These are phyloP conservation scores for Pythium vanterpoolii DNA, from an alignment of 352 stramenopile species.

Conservation along the genomic window DNA sequence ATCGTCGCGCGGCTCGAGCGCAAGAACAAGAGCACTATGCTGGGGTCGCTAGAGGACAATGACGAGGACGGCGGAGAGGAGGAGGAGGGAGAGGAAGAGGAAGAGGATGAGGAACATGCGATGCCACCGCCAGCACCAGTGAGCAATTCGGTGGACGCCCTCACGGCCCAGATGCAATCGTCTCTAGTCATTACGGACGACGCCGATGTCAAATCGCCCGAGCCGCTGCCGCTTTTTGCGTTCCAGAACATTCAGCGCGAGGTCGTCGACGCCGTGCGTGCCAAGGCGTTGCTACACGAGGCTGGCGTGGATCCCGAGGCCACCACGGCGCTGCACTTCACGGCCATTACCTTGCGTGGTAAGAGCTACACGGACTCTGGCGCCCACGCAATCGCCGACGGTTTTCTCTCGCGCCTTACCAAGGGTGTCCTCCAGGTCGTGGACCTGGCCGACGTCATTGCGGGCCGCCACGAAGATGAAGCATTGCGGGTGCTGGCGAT, in stretches of 20 bases:
- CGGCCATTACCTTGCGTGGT: slow-evolving; percentile 57
- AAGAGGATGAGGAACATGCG: slow-evolving; percentile 33
- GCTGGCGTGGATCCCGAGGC: slow-evolving; percentile 38
- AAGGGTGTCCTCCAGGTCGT: slow-evolving; percentile 46
- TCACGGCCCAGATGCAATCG: slow-evolving; percentile 46
- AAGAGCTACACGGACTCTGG: slow-evolving; percentile 79
- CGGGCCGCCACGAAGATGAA: slow-evolving; percentile 85
- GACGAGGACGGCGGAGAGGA: slow-evolving; percentile 78
- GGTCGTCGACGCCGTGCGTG: slow-evolving; percentile 62
- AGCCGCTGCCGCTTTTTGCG: slow-evolving; percentile 27
- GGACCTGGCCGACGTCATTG: slow-evolving; percentile 92
- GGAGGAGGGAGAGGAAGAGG: slow-evolving; percentile 45
- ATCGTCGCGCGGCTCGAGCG: slow-evolving; percentile 48
- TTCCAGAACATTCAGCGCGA: slow-evolving; percentile 62
- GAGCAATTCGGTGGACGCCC: slow-evolving; percentile 33
- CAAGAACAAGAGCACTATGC: slow-evolving; percentile 49
- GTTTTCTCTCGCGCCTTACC: slow-evolving; percentile 44
- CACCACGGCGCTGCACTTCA: slow-evolving; percentile 40
- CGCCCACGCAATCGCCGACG: slow-evolving; percentile 48
- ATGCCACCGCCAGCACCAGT: slow-evolving; percentile 20
- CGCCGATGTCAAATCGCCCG: background rate
- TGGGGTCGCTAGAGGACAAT: slow-evolving; percentile 81
- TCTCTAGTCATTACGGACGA: slow-evolving; percentile 35
- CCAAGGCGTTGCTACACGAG: slow-evolving; percentile 39
- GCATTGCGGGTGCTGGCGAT: slow-evolving; percentile 83